Conservation (phyloP, 75 land plant genomes). For the Azolla pinnata region DNA sequence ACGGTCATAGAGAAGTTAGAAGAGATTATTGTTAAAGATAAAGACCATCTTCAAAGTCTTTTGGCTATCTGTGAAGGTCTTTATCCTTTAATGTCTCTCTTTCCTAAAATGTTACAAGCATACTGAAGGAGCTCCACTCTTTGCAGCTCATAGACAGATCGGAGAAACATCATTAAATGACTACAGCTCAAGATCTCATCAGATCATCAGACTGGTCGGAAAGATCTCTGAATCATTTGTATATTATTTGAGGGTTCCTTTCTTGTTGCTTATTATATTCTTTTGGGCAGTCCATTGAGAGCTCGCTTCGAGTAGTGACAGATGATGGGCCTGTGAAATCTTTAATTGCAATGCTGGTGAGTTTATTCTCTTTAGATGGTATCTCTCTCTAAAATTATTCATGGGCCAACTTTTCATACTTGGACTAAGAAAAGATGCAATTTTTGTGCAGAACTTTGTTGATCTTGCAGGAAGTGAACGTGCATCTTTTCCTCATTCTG, state of each 20-base stretch:
- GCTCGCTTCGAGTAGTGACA: constrained; percentile 50
- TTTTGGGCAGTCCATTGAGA: constrained; percentile 65
- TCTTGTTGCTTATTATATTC: background rate
- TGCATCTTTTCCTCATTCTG: constrained; percentile 72
- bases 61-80: constrained; percentile 80
- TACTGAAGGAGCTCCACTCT: background rate
- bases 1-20: constrained; percentile 72
- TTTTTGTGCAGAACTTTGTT: constrained; percentile 73
- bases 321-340: constrained; percentile 46
- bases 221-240: too few relatives aligned
- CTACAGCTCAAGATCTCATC: constrained; percentile 90
- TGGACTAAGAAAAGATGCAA: background rate
- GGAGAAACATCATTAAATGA: constrained; percentile 91
- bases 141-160: constrained; percentile 83
- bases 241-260: background rate
- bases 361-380: background rate
- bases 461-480: constrained; percentile 99
- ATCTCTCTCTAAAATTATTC: background rate
- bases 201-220: constrained; percentile 87
- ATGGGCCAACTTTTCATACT: background rate
- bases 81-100: background rate
- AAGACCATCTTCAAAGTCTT: constrained; percentile 57
- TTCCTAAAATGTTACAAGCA: background rate
- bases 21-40: constrained; percentile 67
- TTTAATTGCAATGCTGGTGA: constrained; percentile 75